These are phyloP conservation scores for Aureobasidium leucospermi DNA, from an alignment of 2,329 filamentous ascomycete genomes.

Conservation along the genomic window DNA sequence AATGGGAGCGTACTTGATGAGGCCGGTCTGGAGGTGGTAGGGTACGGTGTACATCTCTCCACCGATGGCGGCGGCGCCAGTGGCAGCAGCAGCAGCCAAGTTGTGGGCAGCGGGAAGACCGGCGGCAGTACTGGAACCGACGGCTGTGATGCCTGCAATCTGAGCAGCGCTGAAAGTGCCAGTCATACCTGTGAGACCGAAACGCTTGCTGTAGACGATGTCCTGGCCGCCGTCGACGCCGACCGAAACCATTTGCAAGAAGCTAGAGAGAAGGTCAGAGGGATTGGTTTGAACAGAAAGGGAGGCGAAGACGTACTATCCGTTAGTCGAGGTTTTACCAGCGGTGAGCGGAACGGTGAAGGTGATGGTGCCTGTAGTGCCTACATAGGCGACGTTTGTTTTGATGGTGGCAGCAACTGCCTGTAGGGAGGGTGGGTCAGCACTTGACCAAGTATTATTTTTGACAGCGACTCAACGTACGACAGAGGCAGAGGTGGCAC, in stretches of 20 bases:
- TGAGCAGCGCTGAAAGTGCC: slow-evolving; percentile 46
- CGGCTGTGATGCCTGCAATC: slow-evolving; percentile 26
- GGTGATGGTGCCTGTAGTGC: background rate
- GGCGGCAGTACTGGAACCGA: slow-evolving; percentile 29
- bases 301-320: slow-evolving; percentile 17
- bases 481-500: slow-evolving; percentile 43
- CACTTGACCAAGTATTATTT: background rate
- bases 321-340: background rate
- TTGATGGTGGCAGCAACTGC: background rate
- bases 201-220: slow-evolving; percentile 55
- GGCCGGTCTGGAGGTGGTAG: slow-evolving; percentile 50
- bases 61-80: slow-evolving; percentile 17
- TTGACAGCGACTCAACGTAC: slow-evolving; percentile 26
- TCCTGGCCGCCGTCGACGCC: slow-evolving; percentile 48
- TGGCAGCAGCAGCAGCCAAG: slow-evolving; percentile 22
- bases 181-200: slow-evolving; percentile 58
- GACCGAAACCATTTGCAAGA: slow-evolving; percentile 52
- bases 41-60: slow-evolving; percentile 34
- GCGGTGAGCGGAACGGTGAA: background rate
- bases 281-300: slow-evolving; percentile 20
- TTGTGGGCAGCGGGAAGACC: slow-evolving; percentile 20
- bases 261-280: slow-evolving; percentile 33
- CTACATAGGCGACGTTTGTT: background rate
- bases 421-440: background rate
- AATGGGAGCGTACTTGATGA: slow-evolving; percentile 55